phyloP scores from a whole-genome alignment of 2,329 filamentous ascomycete species.

The Cladobotryum protrusum region DNA sequence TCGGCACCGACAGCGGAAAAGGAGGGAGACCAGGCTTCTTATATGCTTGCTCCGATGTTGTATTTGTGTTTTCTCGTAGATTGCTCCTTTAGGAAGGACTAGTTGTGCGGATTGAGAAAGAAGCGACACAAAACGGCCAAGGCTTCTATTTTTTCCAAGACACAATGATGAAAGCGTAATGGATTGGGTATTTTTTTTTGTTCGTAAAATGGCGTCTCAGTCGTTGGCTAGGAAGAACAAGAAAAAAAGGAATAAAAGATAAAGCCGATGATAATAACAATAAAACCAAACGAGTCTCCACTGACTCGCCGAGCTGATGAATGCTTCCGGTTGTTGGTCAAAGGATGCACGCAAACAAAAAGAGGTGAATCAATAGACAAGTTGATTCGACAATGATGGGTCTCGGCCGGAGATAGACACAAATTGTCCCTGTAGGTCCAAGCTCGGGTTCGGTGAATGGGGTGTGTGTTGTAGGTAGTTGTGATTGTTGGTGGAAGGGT shows the following conservation, averaged over 20 bases:
- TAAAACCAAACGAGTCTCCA: background rate
- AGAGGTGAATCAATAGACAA: background rate
- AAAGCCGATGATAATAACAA: background rate
- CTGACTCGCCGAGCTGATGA: background rate
- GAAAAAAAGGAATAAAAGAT: background rate
- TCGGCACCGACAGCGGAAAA: too few species aligned
- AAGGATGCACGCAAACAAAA: background rate
- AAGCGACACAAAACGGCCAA: too few species aligned
- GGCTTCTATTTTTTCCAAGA: too few species aligned
- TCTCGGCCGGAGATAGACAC: background rate
- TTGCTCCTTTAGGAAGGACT: too few species aligned
- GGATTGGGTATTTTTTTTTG: too few species aligned
- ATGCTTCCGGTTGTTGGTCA: background rate
- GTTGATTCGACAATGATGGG: background rate
- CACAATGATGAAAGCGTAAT: too few species aligned
- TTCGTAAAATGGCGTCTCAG: too few species aligned
- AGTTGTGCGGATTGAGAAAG: too few species aligned
- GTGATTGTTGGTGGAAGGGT: too few species aligned
- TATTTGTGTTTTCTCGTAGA: too few species aligned
- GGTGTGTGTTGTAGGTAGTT: background rate
- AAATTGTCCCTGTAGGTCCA: background rate
- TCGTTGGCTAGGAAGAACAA: background rate
- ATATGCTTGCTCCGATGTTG: too few species aligned
- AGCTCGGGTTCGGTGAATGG: background rate
- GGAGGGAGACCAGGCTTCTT: too few species aligned